Evolutionary conservation across 2,329 filamentous ascomycete genomes (phyloP), one percentile per base, ranked within the genome.

Genomic region (Sclerotinia minor): DNA sequence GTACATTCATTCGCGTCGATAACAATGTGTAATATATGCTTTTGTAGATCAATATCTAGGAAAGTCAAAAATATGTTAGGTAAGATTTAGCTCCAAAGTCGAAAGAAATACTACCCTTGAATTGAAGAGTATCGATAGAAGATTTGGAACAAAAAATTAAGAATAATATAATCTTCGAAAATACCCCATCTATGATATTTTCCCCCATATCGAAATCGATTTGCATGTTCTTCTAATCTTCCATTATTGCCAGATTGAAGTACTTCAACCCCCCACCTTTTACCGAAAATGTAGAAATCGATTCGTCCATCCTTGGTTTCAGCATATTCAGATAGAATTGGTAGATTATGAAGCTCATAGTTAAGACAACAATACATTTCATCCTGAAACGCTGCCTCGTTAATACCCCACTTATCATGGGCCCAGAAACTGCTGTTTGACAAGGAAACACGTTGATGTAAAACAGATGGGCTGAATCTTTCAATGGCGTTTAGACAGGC

Each of bases 281-380:
- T 50, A 11, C 3, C 59, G 38, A 50, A 63, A 8, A 63, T 19
- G 17, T 24, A 63, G 32, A 63, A 50, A 63, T 63, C 59, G 21
- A 63, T 63, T 50, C 59, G 11, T 19, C 59, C 45, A 38, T 63
- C 59, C 32, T 19, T 49, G 50, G 59, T 50, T 17, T 49, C 21
- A 13, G 45, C 44, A 63, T 63, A 50, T 38, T 63, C 59, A 35
- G 44, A 13, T 35, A 63, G 21, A 7, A 63, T 63, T 3, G 44
- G 44, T 24, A 63, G 13, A 63, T 50, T 63, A 13, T 50, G 21
- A 50, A 63, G 29, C 9, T 63, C 59, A 24, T 21, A 7, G 8
- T 21, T 63, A 26, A 63, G 45, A 24, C 45, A 63, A 50, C 29
- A 63, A 50, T 63, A 63, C 8, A 63, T 63, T 26, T 61, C 58